Conservation (phyloP, 1,284 basidiomycete genomes). For the Apiotrichum gracile region DNA sequence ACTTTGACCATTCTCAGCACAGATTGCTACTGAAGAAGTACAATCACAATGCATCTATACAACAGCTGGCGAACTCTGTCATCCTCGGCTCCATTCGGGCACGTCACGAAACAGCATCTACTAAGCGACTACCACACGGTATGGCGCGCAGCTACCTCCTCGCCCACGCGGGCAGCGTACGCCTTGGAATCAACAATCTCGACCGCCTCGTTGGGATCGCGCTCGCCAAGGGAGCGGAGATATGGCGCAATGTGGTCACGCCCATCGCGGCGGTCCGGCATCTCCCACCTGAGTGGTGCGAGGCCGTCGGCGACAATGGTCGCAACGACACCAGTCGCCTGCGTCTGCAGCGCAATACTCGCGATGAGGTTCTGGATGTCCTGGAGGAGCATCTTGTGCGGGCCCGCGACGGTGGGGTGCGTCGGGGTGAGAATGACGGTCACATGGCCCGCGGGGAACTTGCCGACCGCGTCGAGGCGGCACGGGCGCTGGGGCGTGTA, state of each 20-base stretch:
- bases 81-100: no score
- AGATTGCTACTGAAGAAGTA: no score
- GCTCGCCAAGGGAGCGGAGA: not conserved
- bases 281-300: not conserved
- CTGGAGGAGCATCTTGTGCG: not conserved
- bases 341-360: not conserved
- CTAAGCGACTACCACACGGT: conserved; percentile 2
- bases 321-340: not conserved
- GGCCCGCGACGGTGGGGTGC: not conserved
- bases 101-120: no score
- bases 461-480: not conserved
- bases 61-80: no score
- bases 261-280: no score
- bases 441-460: not conserved
- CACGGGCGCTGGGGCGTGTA: not conserved
- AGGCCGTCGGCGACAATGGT: not conserved
- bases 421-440: not conserved
- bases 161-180: not conserved
- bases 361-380: not conserved
- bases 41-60: no score
- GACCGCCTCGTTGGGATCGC: not conserved
- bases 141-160: not conserved
- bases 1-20: no score
- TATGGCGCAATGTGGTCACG: not conserved
- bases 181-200: not conserved